These are phyloP conservation scores for Candida namnaoensis DNA, from an alignment of 805 yeast species.

Conservation along the genomic window DNA sequence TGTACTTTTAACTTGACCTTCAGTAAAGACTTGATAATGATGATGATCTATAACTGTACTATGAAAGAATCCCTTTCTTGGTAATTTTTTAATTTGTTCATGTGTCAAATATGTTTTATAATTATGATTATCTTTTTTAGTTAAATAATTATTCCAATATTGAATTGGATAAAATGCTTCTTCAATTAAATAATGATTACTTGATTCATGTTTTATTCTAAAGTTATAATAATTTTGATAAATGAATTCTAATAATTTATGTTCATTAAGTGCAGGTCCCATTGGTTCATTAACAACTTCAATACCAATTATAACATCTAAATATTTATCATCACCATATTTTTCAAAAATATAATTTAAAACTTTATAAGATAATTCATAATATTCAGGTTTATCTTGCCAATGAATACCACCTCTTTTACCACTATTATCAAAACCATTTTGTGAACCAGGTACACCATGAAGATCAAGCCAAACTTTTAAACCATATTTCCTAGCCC, in stretches of 20 bases:
- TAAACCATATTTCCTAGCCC: conserved; percentile 55
- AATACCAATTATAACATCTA: conserved; percentile 59
- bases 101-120: conserved; percentile 18
- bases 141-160: conserved; percentile 43
- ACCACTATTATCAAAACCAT: conserved; percentile 82
- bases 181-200: conserved; percentile 44
- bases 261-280: conserved; percentile 38
- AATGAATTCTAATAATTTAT: conserved; percentile 20
- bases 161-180: conserved; percentile 56
- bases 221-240: conserved; percentile 23
- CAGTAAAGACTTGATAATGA: conserved; percentile 79
- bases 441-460: conserved; percentile 80
- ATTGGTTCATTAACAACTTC: conserved; percentile 70
- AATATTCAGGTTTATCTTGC: conserved; percentile 30
- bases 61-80: conserved; percentile 35
- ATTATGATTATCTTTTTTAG: conserved; percentile 18
- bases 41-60: conserved; percentile 81
- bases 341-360: conserved; percentile 40
- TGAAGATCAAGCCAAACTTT: conserved; percentile 73
- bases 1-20: conserved; percentile 43
- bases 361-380: conserved; percentile 39
- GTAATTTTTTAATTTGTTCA: conserved; percentile 27
- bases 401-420: conserved; percentile 37
- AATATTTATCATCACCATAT: conserved; percentile 38
- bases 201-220: conserved; percentile 10